phyloP scores from a whole-genome alignment of 73 alveolate genomes.

The Tetrahymena thermophila region DNA sequence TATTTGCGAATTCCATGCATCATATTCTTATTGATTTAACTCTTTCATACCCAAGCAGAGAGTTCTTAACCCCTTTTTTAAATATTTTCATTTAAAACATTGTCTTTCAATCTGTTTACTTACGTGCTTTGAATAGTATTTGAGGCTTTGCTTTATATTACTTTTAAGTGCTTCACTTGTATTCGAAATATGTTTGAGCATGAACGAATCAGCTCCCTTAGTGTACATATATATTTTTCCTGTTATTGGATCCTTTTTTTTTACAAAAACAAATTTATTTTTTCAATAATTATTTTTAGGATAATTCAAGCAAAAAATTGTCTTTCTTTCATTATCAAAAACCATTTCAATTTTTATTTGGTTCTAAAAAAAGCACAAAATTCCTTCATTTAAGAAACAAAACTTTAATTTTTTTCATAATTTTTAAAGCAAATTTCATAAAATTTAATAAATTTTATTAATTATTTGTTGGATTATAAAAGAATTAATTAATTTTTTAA shows the following conservation, averaged over 20 bases:
- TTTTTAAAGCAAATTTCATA: too few relatives aligned
- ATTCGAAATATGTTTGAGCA: not conserved
- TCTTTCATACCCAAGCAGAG: slow-evolving; percentile 71
- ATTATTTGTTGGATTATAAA: not conserved
- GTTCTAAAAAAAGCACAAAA: too few relatives aligned
- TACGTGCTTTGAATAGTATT: slow-evolving; percentile 46
- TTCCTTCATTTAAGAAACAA: too few relatives aligned
- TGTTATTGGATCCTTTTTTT: slow-evolving; percentile 45
- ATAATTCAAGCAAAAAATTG: too few relatives aligned
- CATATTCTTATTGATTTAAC: slow-evolving; percentile 52
- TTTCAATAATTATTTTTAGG: too few relatives aligned
- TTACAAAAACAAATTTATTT: too few relatives aligned
- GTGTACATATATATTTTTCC: slow-evolving; percentile 51
- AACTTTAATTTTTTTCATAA: too few relatives aligned
- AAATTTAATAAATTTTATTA: not conserved
- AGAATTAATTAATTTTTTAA: not conserved
- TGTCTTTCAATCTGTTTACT: not conserved
- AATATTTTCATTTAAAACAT: slow-evolving; percentile 60
- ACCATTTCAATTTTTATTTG: not conserved
- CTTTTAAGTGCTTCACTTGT: slow-evolving; percentile 25
- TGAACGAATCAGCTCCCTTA: slow-evolving; percentile 88
- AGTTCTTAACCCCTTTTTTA: slow-evolving; percentile 78
- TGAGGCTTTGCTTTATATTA: slow-evolving; percentile 31
- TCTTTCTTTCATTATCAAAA: too few relatives aligned
- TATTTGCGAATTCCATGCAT: slow-evolving; percentile 57